Percentiles rank a stretch among this genome's conserved stretches.
Conservation (phyloP, 768 basidiomycete species). For the Suillus lakei region DNA sequence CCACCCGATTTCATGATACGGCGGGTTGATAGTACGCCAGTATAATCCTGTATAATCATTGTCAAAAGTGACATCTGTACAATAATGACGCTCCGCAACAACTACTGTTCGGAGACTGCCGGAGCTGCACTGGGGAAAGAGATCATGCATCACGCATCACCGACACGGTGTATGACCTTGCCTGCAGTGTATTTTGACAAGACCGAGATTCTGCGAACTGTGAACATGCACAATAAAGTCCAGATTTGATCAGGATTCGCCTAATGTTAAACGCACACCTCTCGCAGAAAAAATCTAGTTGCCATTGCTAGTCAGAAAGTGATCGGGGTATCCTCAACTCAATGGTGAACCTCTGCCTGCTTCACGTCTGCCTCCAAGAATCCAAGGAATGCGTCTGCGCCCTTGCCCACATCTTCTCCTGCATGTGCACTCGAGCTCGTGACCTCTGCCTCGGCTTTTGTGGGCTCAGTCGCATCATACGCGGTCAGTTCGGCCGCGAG, state of each 20-base stretch:
- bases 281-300: not conserved
- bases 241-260: not conserved
- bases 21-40: not conserved
- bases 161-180: not conserved
- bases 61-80: not conserved
- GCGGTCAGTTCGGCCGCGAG: conserved; percentile 87
- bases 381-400: conserved; percentile 77
- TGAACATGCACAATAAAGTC: not conserved
- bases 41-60: not conserved
- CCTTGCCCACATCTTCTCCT: conserved; percentile 35
- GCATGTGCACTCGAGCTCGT: conserved; percentile 31
- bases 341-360: conserved; percentile 64
- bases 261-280: not conserved
- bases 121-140: not conserved
- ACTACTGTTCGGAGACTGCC: not conserved
- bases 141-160: not conserved
- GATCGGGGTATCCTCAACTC: conserved; percentile 12
- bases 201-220: not conserved
- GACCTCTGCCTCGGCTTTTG: conserved; percentile 47
- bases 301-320: not conserved
- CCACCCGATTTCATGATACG: not conserved
- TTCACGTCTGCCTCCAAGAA: conserved; percentile 85
- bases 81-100: not conserved
- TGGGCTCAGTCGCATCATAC: conserved; percentile 85
- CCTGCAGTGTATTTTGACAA: not conserved